Evolutionary conservation across 192 early-diverging fungal genomes (phyloP), one percentile per base, ranked within the genome.

Genomic region (Helicostylum pulchrum): DNA sequence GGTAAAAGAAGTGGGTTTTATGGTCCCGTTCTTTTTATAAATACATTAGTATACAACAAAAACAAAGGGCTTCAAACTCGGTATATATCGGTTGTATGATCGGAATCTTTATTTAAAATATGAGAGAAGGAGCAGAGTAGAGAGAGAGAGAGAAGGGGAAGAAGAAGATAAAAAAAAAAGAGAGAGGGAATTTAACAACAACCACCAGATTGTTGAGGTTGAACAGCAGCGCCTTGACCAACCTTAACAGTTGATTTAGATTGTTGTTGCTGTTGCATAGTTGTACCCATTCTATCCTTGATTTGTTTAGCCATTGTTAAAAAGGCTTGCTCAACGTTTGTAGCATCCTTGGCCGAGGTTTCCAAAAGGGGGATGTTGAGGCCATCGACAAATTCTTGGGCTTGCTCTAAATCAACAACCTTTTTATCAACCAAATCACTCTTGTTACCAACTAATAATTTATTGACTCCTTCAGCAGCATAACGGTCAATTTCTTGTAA

Each of bases 221-320:
- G 66, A 51, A 74, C 72, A 55, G 72, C 68, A 43, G 66, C 63
- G 26, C 72, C 72, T 8, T 67, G 67, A 34, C 72, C 72, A 53
- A 74, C 72, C 47, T 74, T 74, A 17, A 74, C 72, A 39, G 72
- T 74, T 15, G 54, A 47, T 48, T 73, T 73, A 44, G 69, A 20
- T 21, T 73, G 71, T 19, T 72, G 64, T 52, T 67, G 66, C 20
- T 56, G 54, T 19, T 68, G 66, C 71, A 67, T 73, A 17, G 71
- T 64, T 19, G 66, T 52, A 20, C 71, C 71, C 71, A 73, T 73
- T 73, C 91, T 88, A 74, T 99, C 97, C 85, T 99, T 99, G 73
- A 99, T 99, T 81, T 99, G 97, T 76, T 94, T 95, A 23, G 97
- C 96, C 97, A 99, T 98, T 32, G 94, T 98, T 88, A 99, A 83